Percentiles rank a stretch among this genome's conserved stretches.
Evolutionary conservation across 2,329 filamentous ascomycete species (phyloP).

Genomic region (Cercospora berteroae): DNA sequence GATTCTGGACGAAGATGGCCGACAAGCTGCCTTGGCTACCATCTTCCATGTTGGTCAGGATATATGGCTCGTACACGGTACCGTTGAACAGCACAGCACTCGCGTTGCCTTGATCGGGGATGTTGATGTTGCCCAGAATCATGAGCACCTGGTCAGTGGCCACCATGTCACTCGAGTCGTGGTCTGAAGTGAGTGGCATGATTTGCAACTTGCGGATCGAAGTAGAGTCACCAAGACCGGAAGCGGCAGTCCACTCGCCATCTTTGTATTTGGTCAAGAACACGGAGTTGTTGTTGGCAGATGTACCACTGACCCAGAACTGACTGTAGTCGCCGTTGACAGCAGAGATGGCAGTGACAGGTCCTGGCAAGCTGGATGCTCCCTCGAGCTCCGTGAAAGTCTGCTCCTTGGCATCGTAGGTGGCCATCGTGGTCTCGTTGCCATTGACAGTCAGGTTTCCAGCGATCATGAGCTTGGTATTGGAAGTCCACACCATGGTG

Average conservation of each 20-base stretch:
- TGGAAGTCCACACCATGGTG: slow-evolving; percentile 71
- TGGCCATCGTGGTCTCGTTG: slow-evolving; percentile 65
- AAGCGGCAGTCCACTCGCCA: slow-evolving; percentile 67
- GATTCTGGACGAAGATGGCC: slow-evolving; percentile 77
- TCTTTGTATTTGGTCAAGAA: slow-evolving; percentile 78
- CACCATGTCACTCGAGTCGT: slow-evolving; percentile 64
- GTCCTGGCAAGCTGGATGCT: slow-evolving; percentile 71
- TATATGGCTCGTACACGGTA: slow-evolving; percentile 71
- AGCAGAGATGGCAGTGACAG: slow-evolving; percentile 71
- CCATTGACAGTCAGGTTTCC: slow-evolving; percentile 71
- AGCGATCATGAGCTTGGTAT: slow-evolving; percentile 69
- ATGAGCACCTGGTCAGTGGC: slow-evolving; percentile 69
- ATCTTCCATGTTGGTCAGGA: slow-evolving; percentile 67
- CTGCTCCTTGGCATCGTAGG: slow-evolving; percentile 66
- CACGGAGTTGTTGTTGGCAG: slow-evolving; percentile 61
- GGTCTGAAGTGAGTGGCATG: slow-evolving; percentile 67
- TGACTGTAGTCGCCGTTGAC: slow-evolving; percentile 70
- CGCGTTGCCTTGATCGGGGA: slow-evolving; percentile 73
- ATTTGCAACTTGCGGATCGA: slow-evolving; percentile 78
- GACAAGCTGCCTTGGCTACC: slow-evolving; percentile 71
- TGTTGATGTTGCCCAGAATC: slow-evolving; percentile 76
- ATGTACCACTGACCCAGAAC: slow-evolving; percentile 74
- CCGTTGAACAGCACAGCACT: slow-evolving; percentile 90
- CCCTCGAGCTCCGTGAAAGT: slow-evolving; percentile 63
- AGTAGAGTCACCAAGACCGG: slow-evolving; percentile 63